A percentile compares a stretch with the other conserved stretches of the same genome.
Evolutionary conservation across 805 yeast species (phyloP).

Genomic region (Teunomyces kruisii): DNA sequence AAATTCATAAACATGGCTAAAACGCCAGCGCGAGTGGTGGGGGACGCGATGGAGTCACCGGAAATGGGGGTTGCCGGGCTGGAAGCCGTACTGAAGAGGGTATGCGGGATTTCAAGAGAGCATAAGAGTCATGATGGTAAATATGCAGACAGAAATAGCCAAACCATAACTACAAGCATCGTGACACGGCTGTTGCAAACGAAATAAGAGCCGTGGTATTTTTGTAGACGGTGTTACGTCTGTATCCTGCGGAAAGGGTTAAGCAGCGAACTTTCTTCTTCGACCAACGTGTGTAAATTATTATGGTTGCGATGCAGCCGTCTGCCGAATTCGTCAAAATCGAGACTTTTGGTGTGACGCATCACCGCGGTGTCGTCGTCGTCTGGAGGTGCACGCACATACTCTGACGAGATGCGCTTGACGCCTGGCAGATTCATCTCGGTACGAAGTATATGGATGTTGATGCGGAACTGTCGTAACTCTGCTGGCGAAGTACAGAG

Average conservation of each 20-base stretch:
- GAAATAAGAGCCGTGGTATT: neutral
- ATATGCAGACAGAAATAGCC: too few relatives aligned
- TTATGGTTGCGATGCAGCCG: slow-evolving; percentile 1
- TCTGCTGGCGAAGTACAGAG: slow-evolving; percentile 31
- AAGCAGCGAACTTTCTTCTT: neutral
- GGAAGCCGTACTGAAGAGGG: neutral
- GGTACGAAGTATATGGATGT: slow-evolving; percentile 38
- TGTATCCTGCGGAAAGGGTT: slow-evolving; percentile 2
- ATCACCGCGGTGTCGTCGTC: neutral
- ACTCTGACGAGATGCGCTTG: slow-evolving; percentile 11
- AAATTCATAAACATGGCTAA: neutral
- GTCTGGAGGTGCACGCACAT: neutral
- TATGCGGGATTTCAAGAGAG: neutral
- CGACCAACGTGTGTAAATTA: slow-evolving; percentile 1
- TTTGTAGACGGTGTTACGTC: too few relatives aligned
- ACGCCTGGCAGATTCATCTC: slow-evolving; percentile 44
- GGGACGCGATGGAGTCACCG: neutral
- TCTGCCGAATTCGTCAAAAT: neutral
- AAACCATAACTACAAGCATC: too few relatives aligned
- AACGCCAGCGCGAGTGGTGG: neutral
- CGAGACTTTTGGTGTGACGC: neutral
- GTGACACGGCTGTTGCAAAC: neutral
- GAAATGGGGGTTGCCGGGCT: too few relatives aligned
- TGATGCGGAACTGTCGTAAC: slow-evolving; percentile 39
- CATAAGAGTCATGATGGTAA: too few relatives aligned